Evolutionary conservation across 23 red algal genomes (phyloP), one percentile per base, ranked within the genome.

Genomic region (Agarophyton chilense): DNA sequence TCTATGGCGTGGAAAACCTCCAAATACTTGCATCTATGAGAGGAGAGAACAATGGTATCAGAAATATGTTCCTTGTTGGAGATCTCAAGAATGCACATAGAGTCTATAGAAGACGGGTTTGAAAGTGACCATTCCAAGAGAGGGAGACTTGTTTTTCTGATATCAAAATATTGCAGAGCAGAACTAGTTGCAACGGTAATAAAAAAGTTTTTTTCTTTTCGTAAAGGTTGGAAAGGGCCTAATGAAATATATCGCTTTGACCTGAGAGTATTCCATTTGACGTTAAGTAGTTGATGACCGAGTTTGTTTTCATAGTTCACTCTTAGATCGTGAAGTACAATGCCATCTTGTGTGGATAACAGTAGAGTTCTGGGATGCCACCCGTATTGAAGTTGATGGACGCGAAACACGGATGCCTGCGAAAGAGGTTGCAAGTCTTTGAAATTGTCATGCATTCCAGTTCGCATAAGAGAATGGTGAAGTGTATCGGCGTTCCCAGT

Each of bases 111-210:
- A 28, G 45, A 66, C 4, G 80, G 80, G 32, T 70, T 57, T 18
- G 54, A 65, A 47, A 84, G 39, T 6, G 80, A 84, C 80, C 80
- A 84, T 35, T 84, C 80, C 9, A 84, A 40, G 8, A 84, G 56
- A 1, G 80, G 80, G 17, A 36, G 11, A n/a, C 32, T 14, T 1
- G 80, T 57, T 60, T 70, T 84, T 49, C 80, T 39, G 6, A 71
- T 18, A 39, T 84, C 80, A 45, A 84, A 40, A 29, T 49, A 84
- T 10, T 46, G 25, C 36, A 84, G 33, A 84, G 55, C 56, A 19
- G n/a, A 52, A 17, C 10, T 39, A 0, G 80, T 84, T 3, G 80
- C 80, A 47, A 84, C 19, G 52, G 70, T 26, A 21, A 49, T 50
- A 4, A 34, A 25, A 66, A 65, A 84, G 10, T 36, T 42, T 46